Percentiles rank a stretch among this genome's conserved stretches.
Evolutionary conservation across 768 basidiomycete species (phyloP).

Genomic region (Termitomyces sp.): DNA sequence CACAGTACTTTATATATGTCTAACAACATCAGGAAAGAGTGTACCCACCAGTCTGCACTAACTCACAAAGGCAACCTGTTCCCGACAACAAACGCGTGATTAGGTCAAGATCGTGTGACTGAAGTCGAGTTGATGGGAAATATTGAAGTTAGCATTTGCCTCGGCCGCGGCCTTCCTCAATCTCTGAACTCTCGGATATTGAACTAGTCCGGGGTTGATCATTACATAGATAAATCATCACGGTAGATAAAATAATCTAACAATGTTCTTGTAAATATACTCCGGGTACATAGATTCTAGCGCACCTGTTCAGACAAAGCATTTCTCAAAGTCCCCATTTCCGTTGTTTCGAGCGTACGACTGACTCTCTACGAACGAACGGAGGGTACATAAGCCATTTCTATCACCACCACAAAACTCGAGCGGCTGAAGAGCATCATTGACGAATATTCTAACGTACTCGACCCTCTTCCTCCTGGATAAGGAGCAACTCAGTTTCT

Average conservation of each 20-base stretch:
- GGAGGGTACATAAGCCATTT: conserved; percentile 61
- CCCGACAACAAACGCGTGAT: neutral
- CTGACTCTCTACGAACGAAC: conserved; percentile 70
- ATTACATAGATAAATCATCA: neutral
- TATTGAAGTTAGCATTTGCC: no score
- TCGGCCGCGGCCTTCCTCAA: neutral
- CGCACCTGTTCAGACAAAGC: conserved; percentile 32
- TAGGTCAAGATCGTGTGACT: neutral
- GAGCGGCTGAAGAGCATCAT: conserved; percentile 65
- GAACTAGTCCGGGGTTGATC: neutral
- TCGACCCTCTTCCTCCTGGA: conserved; percentile 18
- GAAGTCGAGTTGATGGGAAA: neutral
- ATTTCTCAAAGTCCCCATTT: conserved; percentile 67
- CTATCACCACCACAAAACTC: conserved; percentile 52
- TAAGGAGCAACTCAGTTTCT: conserved; percentile 51
- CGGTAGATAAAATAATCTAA: neutral
- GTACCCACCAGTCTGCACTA: neutral
- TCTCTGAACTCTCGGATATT: no score
- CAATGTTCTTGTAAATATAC: neutral
- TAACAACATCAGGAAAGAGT: neutral
- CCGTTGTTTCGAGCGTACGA: conserved; percentile 64
- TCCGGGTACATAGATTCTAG: no score
- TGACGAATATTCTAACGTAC: conserved; percentile 74
- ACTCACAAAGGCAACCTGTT: neutral
- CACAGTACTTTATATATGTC: neutral